A percentile compares a stretch with the other conserved stretches of the same genome.
Conservation (phyloP, 768 basidiomycete species). For the Collybiopsis luxurians region DNA sequence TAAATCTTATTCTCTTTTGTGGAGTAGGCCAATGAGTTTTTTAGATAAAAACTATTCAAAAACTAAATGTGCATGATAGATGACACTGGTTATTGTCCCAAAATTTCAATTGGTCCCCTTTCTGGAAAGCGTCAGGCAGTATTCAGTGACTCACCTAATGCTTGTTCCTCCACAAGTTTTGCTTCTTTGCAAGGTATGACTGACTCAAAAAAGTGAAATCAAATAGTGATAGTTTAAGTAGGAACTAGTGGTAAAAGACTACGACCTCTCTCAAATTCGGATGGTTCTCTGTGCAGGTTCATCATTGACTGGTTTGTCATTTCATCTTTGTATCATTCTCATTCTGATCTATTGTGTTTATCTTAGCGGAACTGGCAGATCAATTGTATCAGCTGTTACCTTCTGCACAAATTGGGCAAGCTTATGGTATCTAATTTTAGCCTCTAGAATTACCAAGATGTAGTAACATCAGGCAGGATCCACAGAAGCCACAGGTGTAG, state of each 20-base stretch:
- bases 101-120: conserved; percentile 61
- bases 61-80: conserved; percentile 22
- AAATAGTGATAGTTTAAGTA: too few species aligned
- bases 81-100: conserved; percentile 55
- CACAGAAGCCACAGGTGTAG: background rate
- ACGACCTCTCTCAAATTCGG: conserved; percentile 37
- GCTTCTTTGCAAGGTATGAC: conserved; percentile 50
- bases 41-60: too few species aligned
- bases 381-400: conserved; percentile 50
- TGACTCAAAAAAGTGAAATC: too few species aligned
- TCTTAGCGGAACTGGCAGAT: conserved; percentile 51
- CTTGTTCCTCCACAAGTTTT: conserved; percentile 58
- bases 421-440: conserved; percentile 41
- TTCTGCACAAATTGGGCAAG: conserved; percentile 52
- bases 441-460: background rate
- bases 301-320: conserved; percentile 45
- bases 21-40: conserved; percentile 32
- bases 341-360: conserved; percentile 55
- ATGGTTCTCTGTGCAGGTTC: conserved; percentile 36
- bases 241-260: conserved; percentile 52
- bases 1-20: conserved; percentile 54
- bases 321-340: conserved; percentile 37
- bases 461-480: background rate
- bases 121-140: conserved; percentile 57
- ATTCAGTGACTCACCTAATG: conserved; percentile 55